Percentiles rank a stretch among this genome's conserved stretches.
Conservation (phyloP, 768 basidiomycete species). For the Tremella fuciformis region DNA sequence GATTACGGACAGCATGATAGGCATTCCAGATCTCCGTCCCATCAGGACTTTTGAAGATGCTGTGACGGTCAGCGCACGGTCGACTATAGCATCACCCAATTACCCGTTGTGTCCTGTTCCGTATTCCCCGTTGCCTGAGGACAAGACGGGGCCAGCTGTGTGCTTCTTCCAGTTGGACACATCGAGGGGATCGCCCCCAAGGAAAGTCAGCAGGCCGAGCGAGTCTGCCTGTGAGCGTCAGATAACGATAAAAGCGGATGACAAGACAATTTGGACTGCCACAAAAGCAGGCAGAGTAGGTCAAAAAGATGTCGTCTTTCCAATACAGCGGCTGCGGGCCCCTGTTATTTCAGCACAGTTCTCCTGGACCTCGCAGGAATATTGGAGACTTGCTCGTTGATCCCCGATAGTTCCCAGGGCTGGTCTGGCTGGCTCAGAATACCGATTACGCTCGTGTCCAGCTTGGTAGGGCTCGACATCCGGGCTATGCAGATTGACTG, state of each 20-base stretch:
- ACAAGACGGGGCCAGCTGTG: slow-evolving; percentile 24
- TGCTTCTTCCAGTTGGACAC: slow-evolving; percentile 20
- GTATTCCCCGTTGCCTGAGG: slow-evolving; percentile 23
- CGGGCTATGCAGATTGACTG: slow-evolving; percentile 22
- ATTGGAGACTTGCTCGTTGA: neutral
- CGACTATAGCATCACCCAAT: no score
- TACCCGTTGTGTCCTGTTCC: slow-evolving; percentile 22
- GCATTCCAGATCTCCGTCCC: slow-evolving; percentile 25
- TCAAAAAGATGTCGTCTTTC: slow-evolving; percentile 16
- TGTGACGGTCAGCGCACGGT: neutral
- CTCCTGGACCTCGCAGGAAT: no score
- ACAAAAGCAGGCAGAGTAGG: slow-evolving; percentile 23
- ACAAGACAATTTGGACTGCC: slow-evolving; percentile 10
- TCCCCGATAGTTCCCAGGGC: slow-evolving; percentile 15
- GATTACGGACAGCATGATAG: slow-evolving; percentile 20
- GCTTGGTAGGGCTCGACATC: slow-evolving; percentile 12
- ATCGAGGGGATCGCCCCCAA: slow-evolving; percentile 19
- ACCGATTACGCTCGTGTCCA: slow-evolving; percentile 12
- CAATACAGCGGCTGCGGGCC: slow-evolving; percentile 22
- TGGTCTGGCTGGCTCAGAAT: slow-evolving; percentile 19
- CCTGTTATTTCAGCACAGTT: slow-evolving; percentile 2
- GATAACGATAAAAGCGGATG: neutral
- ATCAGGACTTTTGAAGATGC: slow-evolving; percentile 24
- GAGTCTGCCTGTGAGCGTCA: neutral
- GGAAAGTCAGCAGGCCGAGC: slow-evolving; percentile 12